phyloP scores from a whole-genome alignment of 805 yeast genomes.

The Lachancea kluyveri region DNA sequence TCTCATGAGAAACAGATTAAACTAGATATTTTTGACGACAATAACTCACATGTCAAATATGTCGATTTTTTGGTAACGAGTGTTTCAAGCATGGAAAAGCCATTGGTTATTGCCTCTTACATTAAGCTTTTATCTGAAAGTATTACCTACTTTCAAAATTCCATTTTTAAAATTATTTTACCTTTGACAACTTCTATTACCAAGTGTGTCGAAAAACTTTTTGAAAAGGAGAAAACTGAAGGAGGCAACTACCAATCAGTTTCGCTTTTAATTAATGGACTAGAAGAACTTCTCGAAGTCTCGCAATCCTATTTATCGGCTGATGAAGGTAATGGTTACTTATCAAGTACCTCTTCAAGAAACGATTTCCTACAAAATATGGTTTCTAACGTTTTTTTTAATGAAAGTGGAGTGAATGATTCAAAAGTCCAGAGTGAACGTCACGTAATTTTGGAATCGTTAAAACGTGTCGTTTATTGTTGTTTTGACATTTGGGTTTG shows the following conservation, averaged over 20 bases:
- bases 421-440: conserved; percentile 40
- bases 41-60: conserved; percentile 26
- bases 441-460: conserved; percentile 52
- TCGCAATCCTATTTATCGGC: conserved; percentile 50
- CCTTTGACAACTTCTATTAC: conserved; percentile 44
- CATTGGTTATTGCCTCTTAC: conserved; percentile 30
- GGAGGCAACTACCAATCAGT: conserved; percentile 43
- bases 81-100: conserved; percentile 38
- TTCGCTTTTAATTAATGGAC: conserved; percentile 44
- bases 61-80: conserved; percentile 46
- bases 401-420: conserved; percentile 32
- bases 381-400: conserved; percentile 31
- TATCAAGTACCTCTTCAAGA: conserved; percentile 13
- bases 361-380: conserved; percentile 30
- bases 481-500: conserved; percentile 70
- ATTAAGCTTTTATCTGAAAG: conserved; percentile 45
- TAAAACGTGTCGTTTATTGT: conserved; percentile 50
- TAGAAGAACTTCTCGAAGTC: conserved; percentile 57
- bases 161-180: conserved; percentile 50
- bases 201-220: conserved; percentile 21
- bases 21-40: conserved; percentile 28
- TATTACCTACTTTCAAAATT: conserved; percentile 42
- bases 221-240: conserved; percentile 15
- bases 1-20: conserved; percentile 28
- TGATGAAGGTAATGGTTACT: conserved; percentile 26